Conservation (phyloP, 2,329 filamentous ascomycete genomes). For the Chaetomiaceae sp. region DNA sequence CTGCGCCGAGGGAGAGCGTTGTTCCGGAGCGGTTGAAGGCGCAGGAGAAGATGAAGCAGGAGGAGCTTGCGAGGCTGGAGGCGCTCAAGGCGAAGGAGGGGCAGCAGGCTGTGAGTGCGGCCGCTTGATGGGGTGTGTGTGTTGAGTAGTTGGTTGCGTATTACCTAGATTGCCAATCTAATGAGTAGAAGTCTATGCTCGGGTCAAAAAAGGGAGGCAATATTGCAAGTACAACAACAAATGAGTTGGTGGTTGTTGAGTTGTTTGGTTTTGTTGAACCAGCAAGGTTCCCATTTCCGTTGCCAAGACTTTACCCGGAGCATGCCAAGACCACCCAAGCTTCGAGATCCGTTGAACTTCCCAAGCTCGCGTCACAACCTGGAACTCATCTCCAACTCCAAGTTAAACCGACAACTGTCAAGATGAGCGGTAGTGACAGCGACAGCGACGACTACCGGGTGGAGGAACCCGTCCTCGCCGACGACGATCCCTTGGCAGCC, state of each 20-base stretch:
- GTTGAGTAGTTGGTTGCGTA: not conserved
- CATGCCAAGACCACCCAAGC: not conserved
- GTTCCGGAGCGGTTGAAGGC: conserved; percentile 46
- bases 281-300: conserved; percentile 5
- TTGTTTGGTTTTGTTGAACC: not conserved
- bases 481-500: conserved; percentile 66
- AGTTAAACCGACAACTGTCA: conserved; percentile 11
- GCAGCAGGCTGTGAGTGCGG: conserved; percentile 14
- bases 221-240: not conserved
- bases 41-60: conserved; percentile 47
- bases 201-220: not conserved
- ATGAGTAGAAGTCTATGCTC: not conserved
- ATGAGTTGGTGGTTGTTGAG: not conserved
- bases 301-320: not conserved
- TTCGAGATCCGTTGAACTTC: not conserved
- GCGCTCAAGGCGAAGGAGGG: conserved; percentile 13
- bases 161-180: not conserved
- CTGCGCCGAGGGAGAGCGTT: conserved; percentile 44
- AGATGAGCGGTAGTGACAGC: conserved; percentile 47
- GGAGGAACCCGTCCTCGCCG: conserved; percentile 50
- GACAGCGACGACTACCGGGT: conserved; percentile 54
- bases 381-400: not conserved
- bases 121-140: conserved; percentile 6
- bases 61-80: conserved; percentile 45
- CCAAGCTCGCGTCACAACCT: not conserved